Evolutionary conservation across 176 grass and related monocot genomes (phyloP).

Genomic region (Oryza rufipogon): DNA sequence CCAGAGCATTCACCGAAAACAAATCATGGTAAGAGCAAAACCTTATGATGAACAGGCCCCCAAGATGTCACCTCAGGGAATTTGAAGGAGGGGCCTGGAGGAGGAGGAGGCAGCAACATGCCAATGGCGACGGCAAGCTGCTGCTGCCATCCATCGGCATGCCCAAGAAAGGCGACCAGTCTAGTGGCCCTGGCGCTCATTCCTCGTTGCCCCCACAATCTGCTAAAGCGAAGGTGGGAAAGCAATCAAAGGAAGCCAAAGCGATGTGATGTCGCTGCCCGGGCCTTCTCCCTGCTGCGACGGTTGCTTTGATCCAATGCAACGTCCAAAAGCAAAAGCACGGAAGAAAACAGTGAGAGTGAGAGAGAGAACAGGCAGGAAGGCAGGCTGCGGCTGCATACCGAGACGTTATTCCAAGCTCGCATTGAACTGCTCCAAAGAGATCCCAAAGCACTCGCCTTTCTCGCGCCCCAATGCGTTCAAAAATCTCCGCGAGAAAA

Average conservation of each 20-base stretch:
- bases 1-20: neutral
- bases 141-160: constrained; percentile 18
- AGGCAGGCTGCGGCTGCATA: constrained; percentile 3
- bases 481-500: constrained; percentile 64
- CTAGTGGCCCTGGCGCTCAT: constrained; percentile 43
- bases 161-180: constrained; percentile 58
- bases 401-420: constrained; percentile 34
- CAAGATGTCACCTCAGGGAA: constrained; percentile 36
- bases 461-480: constrained; percentile 90
- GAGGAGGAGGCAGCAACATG: neutral
- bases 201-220: constrained; percentile 50
- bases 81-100: constrained; percentile 23
- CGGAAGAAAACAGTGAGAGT: neutral
- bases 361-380: neutral
- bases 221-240: constrained; percentile 52
- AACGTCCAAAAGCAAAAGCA: constrained; percentile 66
- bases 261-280: constrained; percentile 40
- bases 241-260: constrained; percentile 57
- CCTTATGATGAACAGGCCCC: constrained; percentile 8
- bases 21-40: constrained; percentile 36
- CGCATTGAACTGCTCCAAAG: constrained; percentile 60
- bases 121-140: neutral
- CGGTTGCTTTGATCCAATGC: constrained; percentile 86
- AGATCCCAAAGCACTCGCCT: constrained; percentile 64
- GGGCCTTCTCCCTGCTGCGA: constrained; percentile 11